Conservation (phyloP, 148 eudicot genomes). For the Amaranthus cruentus region DNA sequence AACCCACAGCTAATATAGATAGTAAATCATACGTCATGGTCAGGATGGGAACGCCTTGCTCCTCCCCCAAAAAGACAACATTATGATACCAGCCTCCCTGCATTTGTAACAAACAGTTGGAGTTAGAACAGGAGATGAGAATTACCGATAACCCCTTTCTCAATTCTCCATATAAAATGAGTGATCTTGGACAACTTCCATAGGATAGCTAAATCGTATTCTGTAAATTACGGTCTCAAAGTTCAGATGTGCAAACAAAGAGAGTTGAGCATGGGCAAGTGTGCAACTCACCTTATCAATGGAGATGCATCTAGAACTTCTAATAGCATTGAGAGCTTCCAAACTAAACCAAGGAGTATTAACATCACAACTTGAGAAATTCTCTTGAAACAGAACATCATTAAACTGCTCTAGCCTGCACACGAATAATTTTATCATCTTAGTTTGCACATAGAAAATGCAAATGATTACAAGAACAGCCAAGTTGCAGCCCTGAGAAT, state of each 20-base stretch:
- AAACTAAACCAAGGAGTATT: slow-evolving; percentile 54
- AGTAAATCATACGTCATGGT: slow-evolving; percentile 79
- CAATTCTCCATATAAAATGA: too few species aligned
- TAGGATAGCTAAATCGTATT: not conserved
- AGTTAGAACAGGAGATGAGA: not conserved
- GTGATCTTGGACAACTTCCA: not conserved
- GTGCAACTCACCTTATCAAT: slow-evolving; percentile 43
- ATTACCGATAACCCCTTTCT: not conserved
- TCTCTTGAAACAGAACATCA: slow-evolving; percentile 87
- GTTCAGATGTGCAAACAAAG: not conserved
- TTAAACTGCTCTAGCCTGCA: slow-evolving; percentile 96
- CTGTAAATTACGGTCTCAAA: not conserved
- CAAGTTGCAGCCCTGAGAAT: not conserved
- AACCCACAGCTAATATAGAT: not conserved
- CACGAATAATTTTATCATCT: slow-evolving; percentile 1
- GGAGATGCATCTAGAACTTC: slow-evolving; percentile 29
- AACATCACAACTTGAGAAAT: slow-evolving; percentile 34
- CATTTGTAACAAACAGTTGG: slow-evolving; percentile 19
- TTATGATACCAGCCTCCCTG: slow-evolving; percentile 92
- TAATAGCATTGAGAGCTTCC: slow-evolving; percentile 42
- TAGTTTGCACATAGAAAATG: not conserved
- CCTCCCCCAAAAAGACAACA: slow-evolving; percentile 67
- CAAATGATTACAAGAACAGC: slow-evolving; percentile 4
- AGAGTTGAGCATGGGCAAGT: not conserved
- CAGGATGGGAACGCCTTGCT: slow-evolving; percentile 68